A percentile compares a stretch with the other conserved stretches of the same genome.
Conservation (phyloP, 495 filamentous ascomycete species). For the Podospora appendiculata region DNA sequence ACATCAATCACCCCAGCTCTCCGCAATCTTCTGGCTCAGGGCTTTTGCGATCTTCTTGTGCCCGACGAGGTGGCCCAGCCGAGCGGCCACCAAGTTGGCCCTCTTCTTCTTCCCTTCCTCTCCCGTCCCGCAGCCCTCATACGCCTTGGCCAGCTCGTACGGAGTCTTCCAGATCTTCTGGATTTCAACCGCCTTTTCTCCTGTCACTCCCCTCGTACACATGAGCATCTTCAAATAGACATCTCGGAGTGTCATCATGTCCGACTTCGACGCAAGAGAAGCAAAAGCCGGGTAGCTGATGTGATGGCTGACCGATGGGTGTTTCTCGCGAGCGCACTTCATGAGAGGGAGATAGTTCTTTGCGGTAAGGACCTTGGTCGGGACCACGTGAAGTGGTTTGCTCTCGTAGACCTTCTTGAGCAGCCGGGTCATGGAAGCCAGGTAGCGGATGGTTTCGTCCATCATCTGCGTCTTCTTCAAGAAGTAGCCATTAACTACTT, state of each 20-base stretch:
- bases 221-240: constrained; percentile 83
- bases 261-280: constrained; percentile 65
- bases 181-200: constrained; percentile 77
- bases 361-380: constrained; percentile 56
- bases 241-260: constrained; percentile 64
- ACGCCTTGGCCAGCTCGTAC: constrained; percentile 59
- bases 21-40: constrained; percentile 62
- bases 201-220: constrained; percentile 69
- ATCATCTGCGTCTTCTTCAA: constrained; percentile 68
- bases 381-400: constrained; percentile 50
- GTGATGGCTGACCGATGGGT: constrained; percentile 46
- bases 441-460: constrained; percentile 74
- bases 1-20: constrained; percentile 53
- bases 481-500: constrained; percentile 78
- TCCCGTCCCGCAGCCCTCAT: constrained; percentile 40
- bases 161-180: constrained; percentile 71
- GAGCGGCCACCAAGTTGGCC: constrained; percentile 42
- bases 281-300: constrained; percentile 69
- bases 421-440: constrained; percentile 65
- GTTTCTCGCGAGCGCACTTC: constrained; percentile 41
- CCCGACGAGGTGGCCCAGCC: constrained; percentile 50
- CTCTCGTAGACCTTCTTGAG: constrained; percentile 58
- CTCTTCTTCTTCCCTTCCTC: constrained; percentile 42
- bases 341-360: constrained; percentile 63
- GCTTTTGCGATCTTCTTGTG: constrained; percentile 59